Conservation (phyloP, 805 yeast species). For the Ogataea nakhonphanomensis region DNA sequence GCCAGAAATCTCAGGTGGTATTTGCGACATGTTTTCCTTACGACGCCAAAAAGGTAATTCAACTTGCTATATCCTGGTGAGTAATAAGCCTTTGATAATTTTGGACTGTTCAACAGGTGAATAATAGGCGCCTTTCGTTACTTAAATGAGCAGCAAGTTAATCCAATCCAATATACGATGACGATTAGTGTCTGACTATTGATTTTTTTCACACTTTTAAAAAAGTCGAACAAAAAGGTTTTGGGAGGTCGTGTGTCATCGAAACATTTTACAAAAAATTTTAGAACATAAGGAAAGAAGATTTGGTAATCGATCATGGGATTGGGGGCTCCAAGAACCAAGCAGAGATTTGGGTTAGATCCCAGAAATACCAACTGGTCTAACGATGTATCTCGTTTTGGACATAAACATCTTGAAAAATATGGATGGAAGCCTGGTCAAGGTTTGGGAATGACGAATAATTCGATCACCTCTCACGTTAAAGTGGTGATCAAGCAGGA, state of each 20-base stretch:
- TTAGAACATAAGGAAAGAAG: conserved; percentile 2
- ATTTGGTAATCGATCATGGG: conserved; percentile 50
- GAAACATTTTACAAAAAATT: background rate
- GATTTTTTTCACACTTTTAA: conserved; percentile 4
- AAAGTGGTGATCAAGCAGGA: conserved; percentile 82
- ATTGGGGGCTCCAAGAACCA: conserved; percentile 72
- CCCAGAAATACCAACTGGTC: conserved; percentile 96
- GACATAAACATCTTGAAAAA: conserved; percentile 77
- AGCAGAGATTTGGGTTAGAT: conserved; percentile 84
- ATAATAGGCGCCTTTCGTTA: background rate
- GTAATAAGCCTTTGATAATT: no score
- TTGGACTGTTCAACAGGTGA: background rate
- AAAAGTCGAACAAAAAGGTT: conserved; percentile 1
- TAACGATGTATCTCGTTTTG: conserved; percentile 77
- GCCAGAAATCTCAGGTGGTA: conserved; percentile 59
- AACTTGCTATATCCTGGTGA: no score
- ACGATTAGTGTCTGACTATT: conserved; percentile 1
- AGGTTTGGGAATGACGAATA: conserved; percentile 72
- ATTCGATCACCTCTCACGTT: conserved; percentile 75
- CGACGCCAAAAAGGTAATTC: conserved; percentile 8
- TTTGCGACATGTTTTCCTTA: conserved; percentile 34
- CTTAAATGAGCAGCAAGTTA: no score
- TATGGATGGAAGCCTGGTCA: conserved; percentile 92
- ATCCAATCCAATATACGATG: background rate
- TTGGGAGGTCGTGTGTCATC: conserved; percentile 2